Evolutionary conservation across 805 yeast species (phyloP).

Genomic region (Tetrapisispora fleetii): DNA sequence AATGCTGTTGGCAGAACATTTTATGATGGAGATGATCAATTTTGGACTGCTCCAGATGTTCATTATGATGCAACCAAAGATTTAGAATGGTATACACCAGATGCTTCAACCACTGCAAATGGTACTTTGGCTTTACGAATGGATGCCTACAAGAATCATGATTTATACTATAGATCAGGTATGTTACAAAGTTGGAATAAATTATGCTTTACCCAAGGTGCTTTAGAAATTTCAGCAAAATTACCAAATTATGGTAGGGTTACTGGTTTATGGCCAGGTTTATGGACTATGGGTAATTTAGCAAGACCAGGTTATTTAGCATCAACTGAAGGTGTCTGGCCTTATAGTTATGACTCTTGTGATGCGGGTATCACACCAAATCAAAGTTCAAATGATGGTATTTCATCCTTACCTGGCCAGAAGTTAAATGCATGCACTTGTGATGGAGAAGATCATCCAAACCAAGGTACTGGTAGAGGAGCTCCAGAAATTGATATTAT

Average conservation of each 20-base stretch:
- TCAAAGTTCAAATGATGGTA: constrained; percentile 84
- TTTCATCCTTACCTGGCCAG: constrained; percentile 81
- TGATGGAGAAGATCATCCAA: constrained; percentile 77
- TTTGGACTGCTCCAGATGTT: constrained; percentile 76
- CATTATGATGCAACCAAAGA: constrained; percentile 83
- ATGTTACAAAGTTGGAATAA: constrained; percentile 92
- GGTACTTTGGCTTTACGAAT: constrained; percentile 61
- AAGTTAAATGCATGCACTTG: constrained; percentile 70
- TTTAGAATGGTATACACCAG: constrained; percentile 93
- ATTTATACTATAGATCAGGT: constrained; percentile 75
- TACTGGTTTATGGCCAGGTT: constrained; percentile 91
- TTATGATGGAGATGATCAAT: constrained; percentile 85
- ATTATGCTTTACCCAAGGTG: constrained; percentile 80
- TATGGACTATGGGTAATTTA: constrained; percentile 89
- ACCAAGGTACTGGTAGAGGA: constrained; percentile 79
- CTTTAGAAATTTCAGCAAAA: constrained; percentile 62
- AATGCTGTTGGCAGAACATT: constrained; percentile 83
- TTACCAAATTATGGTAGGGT: constrained; percentile 73
- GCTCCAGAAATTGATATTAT: constrained; percentile 92
- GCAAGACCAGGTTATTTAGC: constrained; percentile 88
- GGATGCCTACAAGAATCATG: constrained; percentile 78
- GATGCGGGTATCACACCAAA: constrained; percentile 94
- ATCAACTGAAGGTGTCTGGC: constrained; percentile 91
- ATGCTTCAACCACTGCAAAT: constrained; percentile 66
- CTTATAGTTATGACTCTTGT: constrained; percentile 76